Conservation (phyloP, 345 rosid genomes). For the Physaria fendleri region DNA sequence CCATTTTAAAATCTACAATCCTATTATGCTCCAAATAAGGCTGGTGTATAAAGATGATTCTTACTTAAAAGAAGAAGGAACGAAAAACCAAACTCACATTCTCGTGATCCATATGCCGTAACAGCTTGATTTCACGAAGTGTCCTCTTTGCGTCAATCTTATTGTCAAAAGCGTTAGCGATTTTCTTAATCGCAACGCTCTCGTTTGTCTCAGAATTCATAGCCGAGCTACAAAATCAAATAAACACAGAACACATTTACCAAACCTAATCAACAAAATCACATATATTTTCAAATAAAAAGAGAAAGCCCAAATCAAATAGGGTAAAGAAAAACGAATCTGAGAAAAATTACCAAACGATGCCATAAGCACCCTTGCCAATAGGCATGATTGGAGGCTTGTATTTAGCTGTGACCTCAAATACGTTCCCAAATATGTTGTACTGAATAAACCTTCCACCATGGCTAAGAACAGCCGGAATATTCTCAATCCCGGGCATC, state of each 20-base stretch:
- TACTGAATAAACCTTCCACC: constrained; percentile 96
- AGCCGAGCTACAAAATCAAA: constrained; percentile 50
- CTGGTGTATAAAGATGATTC: neutral
- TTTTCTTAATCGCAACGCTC: constrained; percentile 91
- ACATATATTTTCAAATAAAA: neutral
- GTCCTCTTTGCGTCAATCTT: constrained; percentile 98
- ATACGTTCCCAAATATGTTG: constrained; percentile 90
- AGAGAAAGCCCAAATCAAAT: neutral
- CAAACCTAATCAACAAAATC: constrained; percentile 15
- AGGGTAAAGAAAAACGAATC: neutral
- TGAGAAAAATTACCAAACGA: constrained; percentile 64
- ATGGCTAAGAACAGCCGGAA: constrained; percentile 83
- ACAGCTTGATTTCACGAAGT: constrained; percentile 97
- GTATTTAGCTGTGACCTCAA: constrained; percentile 95
- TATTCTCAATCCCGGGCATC: constrained; percentile 52
- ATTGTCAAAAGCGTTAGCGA: constrained; percentile 95
- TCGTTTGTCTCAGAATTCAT: constrained; percentile 90
- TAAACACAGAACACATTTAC: neutral
- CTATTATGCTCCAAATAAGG: neutral
- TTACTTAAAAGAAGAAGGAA: neutral
- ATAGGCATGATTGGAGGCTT: constrained; percentile 98
- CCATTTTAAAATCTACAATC: neutral
- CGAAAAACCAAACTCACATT: constrained; percentile 41
- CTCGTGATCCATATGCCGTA: constrained; percentile 99
- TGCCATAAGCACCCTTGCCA: constrained; percentile 99